Conservation (phyloP, 495 filamentous ascomycete genomes). For the Penicillium diatomitis region DNA sequence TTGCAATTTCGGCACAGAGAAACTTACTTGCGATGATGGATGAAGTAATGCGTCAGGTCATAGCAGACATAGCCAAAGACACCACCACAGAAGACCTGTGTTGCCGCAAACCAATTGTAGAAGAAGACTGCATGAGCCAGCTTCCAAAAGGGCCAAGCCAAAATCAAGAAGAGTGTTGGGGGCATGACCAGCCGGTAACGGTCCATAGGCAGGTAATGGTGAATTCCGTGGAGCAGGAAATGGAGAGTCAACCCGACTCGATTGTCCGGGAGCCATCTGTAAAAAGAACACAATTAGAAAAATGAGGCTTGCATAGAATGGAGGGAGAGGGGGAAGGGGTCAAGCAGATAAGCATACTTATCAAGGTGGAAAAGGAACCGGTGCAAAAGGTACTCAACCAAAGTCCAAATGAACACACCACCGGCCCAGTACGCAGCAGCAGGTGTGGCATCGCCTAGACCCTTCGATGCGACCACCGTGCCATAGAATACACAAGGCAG, state of each 20-base stretch:
- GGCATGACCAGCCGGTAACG: conserved; percentile 96
- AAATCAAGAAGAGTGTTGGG: conserved; percentile 72
- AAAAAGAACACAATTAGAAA: conserved; percentile 6
- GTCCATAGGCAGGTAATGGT: conserved; percentile 99
- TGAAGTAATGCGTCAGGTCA: conserved; percentile 96
- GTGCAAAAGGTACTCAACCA: conserved; percentile 87
- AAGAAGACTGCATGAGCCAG: conserved; percentile 76
- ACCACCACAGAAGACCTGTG: conserved; percentile 74
- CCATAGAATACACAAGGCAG: conserved; percentile 73
- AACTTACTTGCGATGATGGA: conserved; percentile 88
- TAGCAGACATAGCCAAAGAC: conserved; percentile 95
- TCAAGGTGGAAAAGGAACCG: conserved; percentile 93
- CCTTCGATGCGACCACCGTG: conserved; percentile 53
- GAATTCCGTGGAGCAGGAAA: conserved; percentile 93
- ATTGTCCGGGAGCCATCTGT: conserved; percentile 84
- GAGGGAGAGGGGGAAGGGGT: neutral
- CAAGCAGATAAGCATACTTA: conserved; percentile 46
- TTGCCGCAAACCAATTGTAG: conserved; percentile 75
- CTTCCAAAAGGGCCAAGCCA: conserved; percentile 90
- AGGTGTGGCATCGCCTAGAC: conserved; percentile 35
- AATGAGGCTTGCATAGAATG: neutral
- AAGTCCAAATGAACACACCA: conserved; percentile 73
- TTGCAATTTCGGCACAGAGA: neutral
- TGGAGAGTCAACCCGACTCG: conserved; percentile 79
- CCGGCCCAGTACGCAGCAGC: conserved; percentile 48